A percentile compares a stretch with the other conserved stretches of the same genome.
phyloP scores from a whole-genome alignment of 2,329 filamentous ascomycete species.

The Fusarium veterinarium region DNA sequence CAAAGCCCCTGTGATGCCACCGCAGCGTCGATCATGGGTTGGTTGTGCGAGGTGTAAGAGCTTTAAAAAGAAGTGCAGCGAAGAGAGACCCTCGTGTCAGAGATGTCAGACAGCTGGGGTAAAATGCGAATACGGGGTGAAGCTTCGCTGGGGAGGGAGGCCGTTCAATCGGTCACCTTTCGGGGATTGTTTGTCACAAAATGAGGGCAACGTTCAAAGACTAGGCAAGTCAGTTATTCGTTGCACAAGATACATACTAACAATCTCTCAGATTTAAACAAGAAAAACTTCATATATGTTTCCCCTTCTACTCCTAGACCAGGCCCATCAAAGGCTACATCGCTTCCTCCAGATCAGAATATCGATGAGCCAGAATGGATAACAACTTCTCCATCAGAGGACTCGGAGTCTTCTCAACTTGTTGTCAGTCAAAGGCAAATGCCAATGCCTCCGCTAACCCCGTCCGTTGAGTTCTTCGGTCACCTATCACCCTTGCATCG shows the following conservation, averaged over 20 bases:
- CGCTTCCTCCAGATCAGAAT: neutral
- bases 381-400: neutral
- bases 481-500: constrained; percentile 31
- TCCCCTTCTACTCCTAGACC: constrained; percentile 22
- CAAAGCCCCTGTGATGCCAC: constrained; percentile 26
- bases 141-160: constrained; percentile 32
- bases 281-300: constrained; percentile 36
- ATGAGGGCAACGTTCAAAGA: constrained; percentile 31
- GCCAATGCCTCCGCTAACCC: constrained; percentile 1
- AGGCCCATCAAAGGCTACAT: neutral
- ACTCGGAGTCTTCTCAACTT: neutral
- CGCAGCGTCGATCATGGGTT: constrained; percentile 38
- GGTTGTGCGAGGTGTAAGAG: constrained; percentile 37
- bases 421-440: neutral
- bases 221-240: neutral
- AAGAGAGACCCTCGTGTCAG: constrained; percentile 29
- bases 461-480: constrained; percentile 21
- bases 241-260: neutral
- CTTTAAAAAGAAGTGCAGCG: constrained; percentile 39
- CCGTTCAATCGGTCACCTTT: constrained; percentile 32
- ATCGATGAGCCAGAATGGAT: neutral
- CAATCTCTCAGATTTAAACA: constrained; percentile 18
- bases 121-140: constrained; percentile 36
- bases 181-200: constrained; percentile 27
- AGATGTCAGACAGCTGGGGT: constrained; percentile 25